phyloP scores from a whole-genome alignment of 441 rosid species.

The Erodium moschatum region DNA sequence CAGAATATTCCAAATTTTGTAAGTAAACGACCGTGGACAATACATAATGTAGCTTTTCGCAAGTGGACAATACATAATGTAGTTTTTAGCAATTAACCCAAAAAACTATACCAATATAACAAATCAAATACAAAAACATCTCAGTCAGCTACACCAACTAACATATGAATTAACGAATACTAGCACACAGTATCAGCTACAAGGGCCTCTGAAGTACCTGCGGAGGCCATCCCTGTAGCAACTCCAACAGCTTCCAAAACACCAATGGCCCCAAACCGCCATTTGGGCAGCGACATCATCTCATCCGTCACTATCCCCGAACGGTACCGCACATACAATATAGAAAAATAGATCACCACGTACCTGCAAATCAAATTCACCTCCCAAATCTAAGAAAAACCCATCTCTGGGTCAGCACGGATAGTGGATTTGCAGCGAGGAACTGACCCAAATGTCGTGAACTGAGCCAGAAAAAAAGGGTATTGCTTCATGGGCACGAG shows the following conservation, averaged over 20 bases:
- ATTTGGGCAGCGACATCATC: constrained; percentile 62
- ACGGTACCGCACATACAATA: constrained; percentile 36
- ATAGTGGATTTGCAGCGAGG: background rate
- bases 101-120: no score
- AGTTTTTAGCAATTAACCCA: no score
- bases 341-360: constrained; percentile 27
- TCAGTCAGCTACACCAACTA: background rate
- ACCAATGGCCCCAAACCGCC: constrained; percentile 57
- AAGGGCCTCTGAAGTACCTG: constrained; percentile 36
- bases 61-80: no score
- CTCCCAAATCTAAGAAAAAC: background rate
- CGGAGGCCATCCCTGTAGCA: constrained; percentile 81
- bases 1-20: no score
- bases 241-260: constrained; percentile 67
- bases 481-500: constrained; percentile 79
- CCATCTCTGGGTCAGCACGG: background rate
- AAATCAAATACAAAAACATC: no score
- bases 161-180: background rate
- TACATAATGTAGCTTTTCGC: no score
- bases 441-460: constrained; percentile 65
- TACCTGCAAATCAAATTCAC: background rate
- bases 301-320: constrained; percentile 43
- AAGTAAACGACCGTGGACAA: no score
- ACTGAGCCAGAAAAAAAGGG: constrained; percentile 80
- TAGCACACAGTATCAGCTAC: background rate